Percentiles rank a stretch among this genome's conserved stretches.
phyloP scores from a whole-genome alignment of 2,329 filamentous ascomycete genomes.

The Pseudogymnoascus sp. region DNA sequence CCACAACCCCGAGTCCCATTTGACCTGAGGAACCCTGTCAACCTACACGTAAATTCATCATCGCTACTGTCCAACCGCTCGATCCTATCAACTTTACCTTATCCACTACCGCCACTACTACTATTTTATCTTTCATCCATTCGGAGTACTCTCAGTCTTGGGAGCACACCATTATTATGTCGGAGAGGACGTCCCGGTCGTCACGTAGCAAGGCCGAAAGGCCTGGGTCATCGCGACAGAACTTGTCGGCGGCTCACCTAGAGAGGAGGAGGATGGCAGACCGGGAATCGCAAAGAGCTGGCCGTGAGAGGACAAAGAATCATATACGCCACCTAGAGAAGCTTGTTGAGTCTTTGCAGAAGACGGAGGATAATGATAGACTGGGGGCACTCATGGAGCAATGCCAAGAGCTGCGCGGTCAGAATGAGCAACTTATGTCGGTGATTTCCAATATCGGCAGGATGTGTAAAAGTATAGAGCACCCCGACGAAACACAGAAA shows the following conservation, averaged over 20 bases:
- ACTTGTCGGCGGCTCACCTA: conserved; percentile 1
- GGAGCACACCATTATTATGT: not conserved
- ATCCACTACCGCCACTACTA: not conserved
- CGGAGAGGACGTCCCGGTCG: not conserved
- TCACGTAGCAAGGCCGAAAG: conserved; percentile 5
- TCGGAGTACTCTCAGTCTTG: not conserved
- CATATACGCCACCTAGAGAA: conserved; percentile 4
- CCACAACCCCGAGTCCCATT: not conserved
- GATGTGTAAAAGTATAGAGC: not conserved
- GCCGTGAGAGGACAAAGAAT: conserved; percentile 3
- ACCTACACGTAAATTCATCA: not conserved
- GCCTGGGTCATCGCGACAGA: not conserved
- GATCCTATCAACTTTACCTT: not conserved
- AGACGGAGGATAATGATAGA: not conserved
- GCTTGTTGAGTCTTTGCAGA: not conserved
- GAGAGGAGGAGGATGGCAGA: conserved; percentile 3
- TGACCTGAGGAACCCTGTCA: not conserved
- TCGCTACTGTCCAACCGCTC: not conserved
- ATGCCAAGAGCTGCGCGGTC: not conserved
- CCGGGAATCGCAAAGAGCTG: not conserved
- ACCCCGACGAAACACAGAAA: not conserved
- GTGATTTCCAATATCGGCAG: conserved; percentile 4
- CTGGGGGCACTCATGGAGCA: conserved; percentile 3
- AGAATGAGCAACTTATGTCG: not conserved
- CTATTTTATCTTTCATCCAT: not conserved